Base-by-base conservation (phyloP, 331 rosid species). In the Saraca asoca region DNA sequence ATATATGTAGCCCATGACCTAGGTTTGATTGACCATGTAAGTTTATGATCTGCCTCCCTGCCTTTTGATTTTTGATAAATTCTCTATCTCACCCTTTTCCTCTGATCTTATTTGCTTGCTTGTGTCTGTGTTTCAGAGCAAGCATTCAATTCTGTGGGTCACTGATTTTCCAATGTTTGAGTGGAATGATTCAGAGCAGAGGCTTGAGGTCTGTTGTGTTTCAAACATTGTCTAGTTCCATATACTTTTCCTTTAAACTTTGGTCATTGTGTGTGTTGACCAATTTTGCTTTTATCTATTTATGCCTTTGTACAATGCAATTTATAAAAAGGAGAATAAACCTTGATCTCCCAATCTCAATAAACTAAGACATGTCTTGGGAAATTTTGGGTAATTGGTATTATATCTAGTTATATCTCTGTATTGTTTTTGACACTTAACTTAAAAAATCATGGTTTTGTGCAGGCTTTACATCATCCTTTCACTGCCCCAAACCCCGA, bases 401-500 rank as follows among this genome's bases (percentile, higher is more conserved):
- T 35, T 58, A 33, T 53, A 17, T 59, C 41, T 78, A 18, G 55
- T 15, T 58, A 55, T 44, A 24, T 41, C 17, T 12, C 44, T 59
- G 17, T 5, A 9, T n/a, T 54, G 38, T 41, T 24, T 58, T 39
- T 68, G 45, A n/a, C 15, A 48, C 20, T 37, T 12, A 49, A 61
- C 46, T 43, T 14, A 56, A 17, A 56, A 17, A 45, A 13, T 55
- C 31, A 58, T 66, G 58, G 45, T 58, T 42, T 75, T 61, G 6
- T 53, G 64, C 86, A 94, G 98, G 88, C 99, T 66, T 80, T 93
- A 82, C 99, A 94, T 71, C 99, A 94, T 73, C 97, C 97, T 61
- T 94, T 94, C 80, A 94, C 99, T 59, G 99, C 99, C 17, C 99
- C 99, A 61, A 88, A 94, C 78, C 92, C 99, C 7, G 90, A 90